Evolutionary conservation across 2,329 filamentous ascomycete genomes (phyloP), one percentile per base, ranked within the genome.

Genomic region (Reticulascus tulasneorum): DNA sequence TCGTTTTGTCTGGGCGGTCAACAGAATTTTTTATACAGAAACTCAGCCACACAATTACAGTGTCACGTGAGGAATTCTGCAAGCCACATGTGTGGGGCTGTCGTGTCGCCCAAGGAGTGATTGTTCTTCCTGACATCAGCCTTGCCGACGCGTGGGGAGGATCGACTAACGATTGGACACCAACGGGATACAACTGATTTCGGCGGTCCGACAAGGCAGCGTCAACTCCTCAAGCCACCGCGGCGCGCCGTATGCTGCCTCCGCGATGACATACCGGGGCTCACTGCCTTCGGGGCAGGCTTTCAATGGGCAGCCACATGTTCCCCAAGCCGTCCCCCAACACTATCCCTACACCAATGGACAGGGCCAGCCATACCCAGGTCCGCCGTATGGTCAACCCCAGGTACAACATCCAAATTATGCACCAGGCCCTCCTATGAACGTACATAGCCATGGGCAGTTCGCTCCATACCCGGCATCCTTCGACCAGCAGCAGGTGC

Each of bases 281-380:
- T 56, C 54, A 45, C 54, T 63, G 56, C 62, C 63, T 51, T 53
- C 60, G 44, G 60, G 61, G 49, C 60, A 61, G 54, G 53, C 53
- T 45, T 66, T 54, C 50, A 52, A 56, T 44, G 59, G 54, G 52
- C 62, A 66, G 48, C 55, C 50, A 44, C 51, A 53, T 20, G 36
- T 26, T 29, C 37, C 40, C 28, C 37, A 42, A 33, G 17, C 37
- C 5, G 39, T 35, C 21, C n/a, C n/a, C n/a, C n/a, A n/a, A n/a
- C 23, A 37, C 22, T 28, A 42, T 23, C 31, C 40, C 7, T 40
- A 40, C 28, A 29, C 23, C 32, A 42, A 33, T 17, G 21, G 23
- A 24, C 37, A 37, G 20, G 20, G 20, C 33, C 22, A 25, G 29
- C 42, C 41, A 39, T 48, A 53, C 35, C 48, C 28, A 25, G 30